Base-by-base conservation (phyloP, 441 rosid genomes). In the Erysimum cheiri region DNA sequence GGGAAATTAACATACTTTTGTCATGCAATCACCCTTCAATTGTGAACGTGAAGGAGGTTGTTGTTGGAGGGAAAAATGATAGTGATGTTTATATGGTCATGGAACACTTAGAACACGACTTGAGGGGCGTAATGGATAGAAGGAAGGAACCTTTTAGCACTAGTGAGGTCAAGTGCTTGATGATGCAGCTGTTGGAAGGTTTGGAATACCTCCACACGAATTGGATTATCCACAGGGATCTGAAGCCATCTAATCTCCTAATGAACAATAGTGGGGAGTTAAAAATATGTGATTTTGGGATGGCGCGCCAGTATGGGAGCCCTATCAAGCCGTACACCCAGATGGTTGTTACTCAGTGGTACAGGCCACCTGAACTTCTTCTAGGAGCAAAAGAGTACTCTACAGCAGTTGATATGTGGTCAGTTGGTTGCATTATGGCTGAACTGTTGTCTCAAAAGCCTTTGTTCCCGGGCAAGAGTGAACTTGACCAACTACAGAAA, bases 341-440 rank as follows among this genome's bases (percentile, higher is more conserved):
- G 37, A 73, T 86, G 60, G 98, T 91, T 76, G 86, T 93, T 33
- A 87, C 97, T 47, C 70, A 86, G 62, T 89, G 91, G 94, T 93
- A 93, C 79, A 88, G 95, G 94, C 98, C 97, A 22, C 64, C 64
- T n/a, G 98, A 91, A 73, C 93, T 89, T 54, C 81, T 93, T 8
- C 74, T 91, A 32, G 98, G 93, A 75, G 83, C 87, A 11, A 87
- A 93, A 64, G 71, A 86, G 74, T 91, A 93, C 67, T 91, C 97
- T n/a, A 88, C 93, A 6, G 94, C 97, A 47, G 78, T 91, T 66
- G 97, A 93, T 78, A 91, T 93, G 97, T 93, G 98, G 98, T 93
- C 97, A 2, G 73, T 91, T 13, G 97, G 98, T 24, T 93, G 96
- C 70, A 89, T 93, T 43, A 93, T 93, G 97, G 96, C 91, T 35